phyloP scores from a whole-genome alignment of 2,329 filamentous ascomycete genomes.

The Aspergillus sp. region DNA sequence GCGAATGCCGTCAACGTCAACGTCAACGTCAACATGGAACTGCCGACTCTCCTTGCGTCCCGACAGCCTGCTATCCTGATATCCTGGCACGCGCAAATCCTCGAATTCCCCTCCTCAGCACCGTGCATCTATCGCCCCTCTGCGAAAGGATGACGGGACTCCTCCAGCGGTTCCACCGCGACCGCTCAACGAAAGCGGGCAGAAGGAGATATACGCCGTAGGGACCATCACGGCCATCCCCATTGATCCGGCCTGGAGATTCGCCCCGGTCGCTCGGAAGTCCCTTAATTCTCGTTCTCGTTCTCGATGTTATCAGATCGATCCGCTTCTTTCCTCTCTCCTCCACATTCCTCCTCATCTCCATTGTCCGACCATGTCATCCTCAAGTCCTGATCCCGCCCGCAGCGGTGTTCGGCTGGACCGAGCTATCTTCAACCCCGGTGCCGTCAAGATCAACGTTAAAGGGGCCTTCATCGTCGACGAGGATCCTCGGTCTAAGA shows the following conservation, averaged over 20 bases:
- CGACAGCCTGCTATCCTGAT: no score
- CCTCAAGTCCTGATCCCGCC: conserved; percentile 25
- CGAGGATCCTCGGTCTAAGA: conserved; percentile 61
- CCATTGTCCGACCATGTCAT: conserved; percentile 29
- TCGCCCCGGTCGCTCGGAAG: neutral
- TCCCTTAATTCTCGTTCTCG: neutral
- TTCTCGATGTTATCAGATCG: neutral
- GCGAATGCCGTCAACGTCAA: no score
- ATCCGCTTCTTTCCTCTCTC: neutral
- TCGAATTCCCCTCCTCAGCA: neutral
- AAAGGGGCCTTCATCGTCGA: conserved; percentile 96
- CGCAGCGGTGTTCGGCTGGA: conserved; percentile 33
- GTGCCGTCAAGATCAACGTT: conserved; percentile 89
- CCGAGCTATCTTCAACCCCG: conserved; percentile 58
- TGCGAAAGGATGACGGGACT: neutral
- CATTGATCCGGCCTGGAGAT: conserved; percentile 22
- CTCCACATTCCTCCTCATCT: conserved; percentile 17
- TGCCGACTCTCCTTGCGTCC: no score
- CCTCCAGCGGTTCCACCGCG: conserved; percentile 5
- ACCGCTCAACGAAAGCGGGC: conserved; percentile 27
- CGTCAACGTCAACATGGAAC: no score
- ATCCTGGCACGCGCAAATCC: neutral
- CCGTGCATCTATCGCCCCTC: neutral
- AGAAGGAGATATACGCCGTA: conserved; percentile 50
- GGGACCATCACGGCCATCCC: conserved; percentile 40